phyloP scores from a whole-genome alignment of 2,329 filamentous ascomycete species.

The Shiraia bambusicola region DNA sequence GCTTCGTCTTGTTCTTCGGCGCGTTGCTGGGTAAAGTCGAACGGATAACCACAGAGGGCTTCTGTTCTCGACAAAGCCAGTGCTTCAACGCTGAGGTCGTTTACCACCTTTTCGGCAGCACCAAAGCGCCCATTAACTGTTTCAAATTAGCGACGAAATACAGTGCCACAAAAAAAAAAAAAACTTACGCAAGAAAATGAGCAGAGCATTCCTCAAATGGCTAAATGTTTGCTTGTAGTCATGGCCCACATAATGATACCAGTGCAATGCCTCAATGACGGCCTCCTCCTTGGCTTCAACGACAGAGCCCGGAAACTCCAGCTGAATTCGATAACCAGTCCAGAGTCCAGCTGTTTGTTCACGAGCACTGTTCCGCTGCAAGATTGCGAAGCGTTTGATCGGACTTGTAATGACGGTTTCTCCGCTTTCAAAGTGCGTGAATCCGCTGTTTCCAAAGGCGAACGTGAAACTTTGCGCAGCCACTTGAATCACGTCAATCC shows the following conservation, averaged over 20 bases:
- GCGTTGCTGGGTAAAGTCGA: slow-evolving; percentile 33
- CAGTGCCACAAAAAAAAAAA: background rate
- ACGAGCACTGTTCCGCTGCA: slow-evolving; percentile 50
- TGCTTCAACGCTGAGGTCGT: slow-evolving; percentile 53
- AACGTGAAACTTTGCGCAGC: slow-evolving; percentile 66
- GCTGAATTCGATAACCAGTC: slow-evolving; percentile 64
- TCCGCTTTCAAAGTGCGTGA: slow-evolving; percentile 26
- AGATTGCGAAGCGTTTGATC: slow-evolving; percentile 46
- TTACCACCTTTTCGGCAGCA: slow-evolving; percentile 57
- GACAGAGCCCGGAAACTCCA: slow-evolving; percentile 61
- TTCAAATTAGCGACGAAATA: slow-evolving; percentile 17
- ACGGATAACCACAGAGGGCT: slow-evolving; percentile 44
- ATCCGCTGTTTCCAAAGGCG: slow-evolving; percentile 29
- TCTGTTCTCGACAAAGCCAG: slow-evolving; percentile 46
- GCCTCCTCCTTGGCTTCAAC: slow-evolving; percentile 67
- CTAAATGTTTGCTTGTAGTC: slow-evolving; percentile 61
- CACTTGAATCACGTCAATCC: slow-evolving; percentile 71
- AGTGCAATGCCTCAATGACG: slow-evolving; percentile 79
- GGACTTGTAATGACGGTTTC: slow-evolving; percentile 25
- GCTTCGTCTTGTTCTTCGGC: slow-evolving; percentile 33
- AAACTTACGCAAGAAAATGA: slow-evolving; percentile 78
- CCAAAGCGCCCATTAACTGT: slow-evolving; percentile 52
- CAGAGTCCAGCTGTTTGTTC: slow-evolving; percentile 48
- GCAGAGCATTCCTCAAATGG: slow-evolving; percentile 72
- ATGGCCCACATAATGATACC: slow-evolving; percentile 76